These are phyloP conservation scores for Mangifera indica DNA, from an alignment of 345 rosid genomes.

Conservation along the genomic window DNA sequence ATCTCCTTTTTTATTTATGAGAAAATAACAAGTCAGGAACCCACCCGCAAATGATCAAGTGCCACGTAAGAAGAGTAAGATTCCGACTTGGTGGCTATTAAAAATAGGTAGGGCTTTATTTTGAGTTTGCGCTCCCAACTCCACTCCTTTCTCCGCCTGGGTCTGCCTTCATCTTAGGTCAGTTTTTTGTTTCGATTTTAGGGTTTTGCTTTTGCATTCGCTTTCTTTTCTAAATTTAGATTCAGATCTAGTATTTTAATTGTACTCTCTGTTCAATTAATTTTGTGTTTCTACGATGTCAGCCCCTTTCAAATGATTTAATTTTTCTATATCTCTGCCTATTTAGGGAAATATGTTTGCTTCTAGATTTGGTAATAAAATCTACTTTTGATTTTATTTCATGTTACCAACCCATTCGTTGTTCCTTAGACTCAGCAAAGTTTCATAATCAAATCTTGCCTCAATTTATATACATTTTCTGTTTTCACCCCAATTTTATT, in stretches of 20 bases:
- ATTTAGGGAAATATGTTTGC: not conserved
- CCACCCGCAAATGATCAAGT: not conserved
- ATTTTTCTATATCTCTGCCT: not conserved
- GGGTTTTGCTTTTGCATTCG: not conserved
- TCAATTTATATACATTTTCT: no score
- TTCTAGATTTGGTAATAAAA: not conserved
- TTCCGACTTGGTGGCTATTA: not conserved
- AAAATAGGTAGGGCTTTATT: not conserved
- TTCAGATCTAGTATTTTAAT: not conserved
- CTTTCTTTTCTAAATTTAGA: not conserved
- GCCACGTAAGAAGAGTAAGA: conserved; percentile 11
- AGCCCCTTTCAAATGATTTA: not conserved
- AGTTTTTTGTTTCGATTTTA: not conserved
- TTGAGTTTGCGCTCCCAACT: not conserved
- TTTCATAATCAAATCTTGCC: no score
- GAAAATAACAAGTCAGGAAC: no score
- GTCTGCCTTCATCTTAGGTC: conserved; percentile 6
- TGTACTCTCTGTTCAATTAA: no score
- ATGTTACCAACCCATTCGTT: no score
- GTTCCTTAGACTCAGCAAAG: no score
- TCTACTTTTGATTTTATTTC: no score
- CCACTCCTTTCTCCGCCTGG: not conserved
- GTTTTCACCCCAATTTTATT: no score
- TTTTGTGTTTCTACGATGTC: no score
- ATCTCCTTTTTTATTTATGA: no score